Base-by-base conservation (phyloP, 768 basidiomycete species). In the Boletus sensibilis region DNA sequence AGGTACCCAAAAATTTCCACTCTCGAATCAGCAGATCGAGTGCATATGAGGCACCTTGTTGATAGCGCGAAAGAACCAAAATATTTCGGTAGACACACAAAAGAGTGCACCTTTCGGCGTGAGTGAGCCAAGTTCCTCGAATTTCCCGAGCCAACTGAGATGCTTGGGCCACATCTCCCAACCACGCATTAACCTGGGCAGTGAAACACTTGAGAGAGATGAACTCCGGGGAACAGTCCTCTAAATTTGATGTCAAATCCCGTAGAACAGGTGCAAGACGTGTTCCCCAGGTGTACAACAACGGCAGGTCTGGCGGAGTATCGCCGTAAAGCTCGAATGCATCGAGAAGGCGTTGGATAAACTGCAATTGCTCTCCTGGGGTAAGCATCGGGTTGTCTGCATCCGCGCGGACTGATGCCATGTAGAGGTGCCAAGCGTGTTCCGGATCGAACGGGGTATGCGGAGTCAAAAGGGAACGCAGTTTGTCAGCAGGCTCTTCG, bases 11-110 rank as follows among this genome's bases (percentile, higher is more conserved):
- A 42, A 64, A 55, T 0, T 55, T 50, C 77, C 78, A 79, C 34
- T 82, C 72, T 33, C 64, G 60, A 35, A 76, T 56, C n/a, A 82
- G 58, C 29, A 77, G 67, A 45, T 76, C 72, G 35, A 84, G 62
- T 9, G 73, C 74, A 9, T 65, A 65, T 5, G 60, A 21, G 20
- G 72, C 59, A 45, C 71, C 74, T 27, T 64, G 67, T 54, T 71
- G 72, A 20, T 69, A 66, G 27, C 69, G 69, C 23, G 71, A 69
- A 16, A 76, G 75, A 14, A 69, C 64, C 37, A 80, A 48, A 12
- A 83, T 62, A 39, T 70, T 64, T 37, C 74, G 70, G 57, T 77
- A 80, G 8, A 72, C 74, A 56, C 39, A 49, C 33, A 69, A 23
- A n/a, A 71, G 63, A 25, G 60, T 54, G 10, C 46, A 57, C 18